These are phyloP conservation scores for Sporothrix phasma DNA, from an alignment of 2,329 filamentous ascomycete genomes.

Conservation along the genomic window DNA sequence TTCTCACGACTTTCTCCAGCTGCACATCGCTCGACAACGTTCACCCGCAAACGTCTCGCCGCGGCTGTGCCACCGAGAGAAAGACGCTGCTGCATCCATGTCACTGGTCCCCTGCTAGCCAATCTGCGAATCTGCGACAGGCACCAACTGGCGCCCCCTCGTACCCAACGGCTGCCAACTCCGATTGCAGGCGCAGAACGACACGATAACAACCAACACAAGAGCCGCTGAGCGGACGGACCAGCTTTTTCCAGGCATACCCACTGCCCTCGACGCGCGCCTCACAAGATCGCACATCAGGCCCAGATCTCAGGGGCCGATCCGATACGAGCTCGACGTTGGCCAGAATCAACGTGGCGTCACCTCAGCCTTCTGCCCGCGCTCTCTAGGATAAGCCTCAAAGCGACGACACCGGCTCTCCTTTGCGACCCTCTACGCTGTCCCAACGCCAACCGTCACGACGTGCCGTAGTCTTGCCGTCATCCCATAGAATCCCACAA, in stretches of 20 bases:
- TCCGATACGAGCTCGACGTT: not conserved
- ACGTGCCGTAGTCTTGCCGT: not conserved
- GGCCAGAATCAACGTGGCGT: not conserved
- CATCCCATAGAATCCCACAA: not conserved
- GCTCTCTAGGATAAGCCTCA: slow-evolving; percentile 8
- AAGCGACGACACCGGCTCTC: not conserved
- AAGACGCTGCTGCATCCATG: not conserved
- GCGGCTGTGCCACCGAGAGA: not conserved
- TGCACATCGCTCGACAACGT: not conserved
- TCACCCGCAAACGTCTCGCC: not conserved
- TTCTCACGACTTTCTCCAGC: not conserved
- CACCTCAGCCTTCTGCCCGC: slow-evolving; percentile 7
- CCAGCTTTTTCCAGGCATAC: not conserved
- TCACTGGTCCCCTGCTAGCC: not conserved
- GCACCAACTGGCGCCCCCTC: not conserved
- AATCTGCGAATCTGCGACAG: slow-evolving; percentile 1
- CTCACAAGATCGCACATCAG: not conserved
- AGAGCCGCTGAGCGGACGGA: not conserved
- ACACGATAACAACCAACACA: not conserved
- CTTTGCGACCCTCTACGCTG: not conserved
- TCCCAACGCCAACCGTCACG: not conserved
- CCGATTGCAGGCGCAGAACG: not conserved
- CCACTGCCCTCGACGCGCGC: not conserved
- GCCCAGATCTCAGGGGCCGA: not conserved
- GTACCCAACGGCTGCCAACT: not conserved